Base-by-base conservation (phyloP, 2,329 filamentous ascomycete species). In the Saccharata proteae region DNA sequence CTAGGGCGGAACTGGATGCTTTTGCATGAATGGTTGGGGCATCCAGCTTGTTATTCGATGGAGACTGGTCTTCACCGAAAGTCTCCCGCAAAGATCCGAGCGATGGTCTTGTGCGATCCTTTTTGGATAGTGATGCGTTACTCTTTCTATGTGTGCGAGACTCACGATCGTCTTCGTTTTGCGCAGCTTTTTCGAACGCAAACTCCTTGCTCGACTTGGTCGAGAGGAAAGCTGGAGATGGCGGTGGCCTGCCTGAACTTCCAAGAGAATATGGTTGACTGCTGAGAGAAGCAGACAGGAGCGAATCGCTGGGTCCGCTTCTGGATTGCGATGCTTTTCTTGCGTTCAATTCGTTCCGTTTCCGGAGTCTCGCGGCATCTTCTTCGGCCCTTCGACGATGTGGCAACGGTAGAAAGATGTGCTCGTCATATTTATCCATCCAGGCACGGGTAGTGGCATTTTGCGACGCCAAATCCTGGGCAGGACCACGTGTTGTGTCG, bases 401-500 rank as follows among this genome's bases (percentile, higher is more conserved):
- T 11, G 40, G 30, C 3, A 46, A 18, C n/a, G 45, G 36, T 9
- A 41, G 39, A 18, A 58, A 58, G 2, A 55, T 43, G 6, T 43
- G 38, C 10, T 48, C 45, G 22, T 59, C 55, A 34, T 58, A 57
- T 6, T 43, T 40, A 17, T 57, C 49, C 55, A 59, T 59, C 55
- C 55, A 59, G n/a, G 16, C 24, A 7, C 33, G 27, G 3, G 30
- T 27, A 22, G 31, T 30, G 2, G 33, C 14, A 9, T 16, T 21
- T 32, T 38, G 21, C 11, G 30, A 27, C 29, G 31, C 23, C 28
- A 16, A 30, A 26, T 28, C 11, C 15, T 26, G 24, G 4, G 20
- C 14, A 9, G 20, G 29, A 6, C 28, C 30, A n/a, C 34, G 34
- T 22, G 30, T 19, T 14, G 22, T 27, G 14, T 18, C 22, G 8